Conservation (phyloP, 2,329 filamentous ascomycete genomes). For the Coniochaeta sp. region DNA sequence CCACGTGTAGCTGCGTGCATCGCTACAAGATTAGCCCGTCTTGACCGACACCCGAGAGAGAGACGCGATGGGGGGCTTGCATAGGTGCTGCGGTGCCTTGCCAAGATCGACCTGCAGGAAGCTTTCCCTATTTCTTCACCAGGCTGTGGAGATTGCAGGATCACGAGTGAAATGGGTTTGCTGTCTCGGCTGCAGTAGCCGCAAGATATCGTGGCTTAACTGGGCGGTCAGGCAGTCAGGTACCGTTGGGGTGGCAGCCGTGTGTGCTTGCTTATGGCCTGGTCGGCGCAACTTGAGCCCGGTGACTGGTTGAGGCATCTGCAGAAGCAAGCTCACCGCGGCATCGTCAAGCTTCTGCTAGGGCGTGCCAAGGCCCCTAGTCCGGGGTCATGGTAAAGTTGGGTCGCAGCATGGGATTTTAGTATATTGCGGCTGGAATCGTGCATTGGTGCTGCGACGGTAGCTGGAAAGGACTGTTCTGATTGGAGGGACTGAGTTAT, state of each 20-base stretch:
- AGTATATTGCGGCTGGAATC: conserved; percentile 1
- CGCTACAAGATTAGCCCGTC: background rate
- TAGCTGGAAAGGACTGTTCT: background rate
- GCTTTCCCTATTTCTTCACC: background rate
- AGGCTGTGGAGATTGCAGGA: background rate
- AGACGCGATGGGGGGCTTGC: too few species aligned
- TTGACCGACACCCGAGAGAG: background rate
- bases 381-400: background rate
- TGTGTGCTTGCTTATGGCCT: background rate
- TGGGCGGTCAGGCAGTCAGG: background rate
- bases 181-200: background rate
- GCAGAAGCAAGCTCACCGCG: background rate
- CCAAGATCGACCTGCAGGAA: background rate
- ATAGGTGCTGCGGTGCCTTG: too few species aligned
- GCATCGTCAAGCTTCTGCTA: background rate
- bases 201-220: background rate
- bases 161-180: background rate
- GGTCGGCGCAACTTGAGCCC: conserved; percentile 1
- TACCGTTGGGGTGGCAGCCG: background rate
- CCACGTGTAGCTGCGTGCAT: too few species aligned
- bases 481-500: background rate
- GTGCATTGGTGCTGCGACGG: background rate
- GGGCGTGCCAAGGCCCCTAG: background rate
- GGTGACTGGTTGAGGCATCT: background rate
- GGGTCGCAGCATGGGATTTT: background rate